Percentiles rank a stretch among this genome's conserved stretches.
These are phyloP conservation scores for Kwoniella dejecticola DNA, from an alignment of 768 basidiomycete genomes.

Conservation along the genomic window DNA sequence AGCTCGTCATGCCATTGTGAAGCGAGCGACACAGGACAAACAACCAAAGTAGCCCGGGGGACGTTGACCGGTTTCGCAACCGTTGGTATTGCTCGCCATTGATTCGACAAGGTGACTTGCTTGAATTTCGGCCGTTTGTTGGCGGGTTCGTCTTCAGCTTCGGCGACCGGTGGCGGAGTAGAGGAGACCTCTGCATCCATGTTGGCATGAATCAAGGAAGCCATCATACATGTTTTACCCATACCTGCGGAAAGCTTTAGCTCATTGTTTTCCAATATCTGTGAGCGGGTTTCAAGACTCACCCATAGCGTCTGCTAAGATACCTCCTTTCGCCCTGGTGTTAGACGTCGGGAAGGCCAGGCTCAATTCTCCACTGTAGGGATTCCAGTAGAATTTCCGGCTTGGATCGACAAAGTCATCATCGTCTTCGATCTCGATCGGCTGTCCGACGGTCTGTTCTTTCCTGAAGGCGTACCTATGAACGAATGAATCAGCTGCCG, in stretches of 20 bases:
- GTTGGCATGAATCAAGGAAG: conserved; percentile 82
- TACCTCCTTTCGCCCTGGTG: conserved; percentile 77
- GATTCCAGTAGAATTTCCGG: conserved; percentile 48
- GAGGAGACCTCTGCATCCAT: conserved; percentile 55
- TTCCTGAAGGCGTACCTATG: conserved; percentile 72
- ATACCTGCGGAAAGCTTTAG: conserved; percentile 36
- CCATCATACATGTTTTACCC: conserved; percentile 67
- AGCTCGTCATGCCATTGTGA: conserved; percentile 94
- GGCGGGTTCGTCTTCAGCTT: conserved; percentile 31
- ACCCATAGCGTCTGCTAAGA: conserved; percentile 71
- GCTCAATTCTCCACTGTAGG: conserved; percentile 68
- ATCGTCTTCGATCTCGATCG: conserved; percentile 77
- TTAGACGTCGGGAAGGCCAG: conserved; percentile 80
- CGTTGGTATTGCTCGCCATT: conserved; percentile 48
- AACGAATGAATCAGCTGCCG: conserved; percentile 10
- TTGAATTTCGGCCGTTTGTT: conserved; percentile 52
- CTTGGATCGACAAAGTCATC: conserved; percentile 59
- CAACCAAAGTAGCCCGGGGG: conserved; percentile 77
- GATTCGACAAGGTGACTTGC: conserved; percentile 52
- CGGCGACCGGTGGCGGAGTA: conserved; percentile 28
- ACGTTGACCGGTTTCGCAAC: conserved; percentile 60
- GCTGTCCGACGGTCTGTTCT: conserved; percentile 62
- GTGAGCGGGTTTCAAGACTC: neutral
- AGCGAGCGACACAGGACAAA: conserved; percentile 87
- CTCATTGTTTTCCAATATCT: too few relatives aligned